These are phyloP conservation scores for Fraxinus cuspidata DNA, from an alignment of 257 asterid genomes.

Conservation along the genomic window DNA sequence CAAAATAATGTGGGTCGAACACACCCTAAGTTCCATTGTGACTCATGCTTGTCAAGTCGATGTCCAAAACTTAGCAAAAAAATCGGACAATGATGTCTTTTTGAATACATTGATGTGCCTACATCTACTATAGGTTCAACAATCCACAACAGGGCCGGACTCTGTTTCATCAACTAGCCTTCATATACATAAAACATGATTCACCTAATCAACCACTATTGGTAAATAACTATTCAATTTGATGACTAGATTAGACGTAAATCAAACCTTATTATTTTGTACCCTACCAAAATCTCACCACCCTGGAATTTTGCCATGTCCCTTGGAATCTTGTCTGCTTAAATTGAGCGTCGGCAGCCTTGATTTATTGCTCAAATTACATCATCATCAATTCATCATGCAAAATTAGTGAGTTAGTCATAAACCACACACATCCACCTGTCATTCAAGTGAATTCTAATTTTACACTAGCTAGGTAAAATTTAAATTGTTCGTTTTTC, in stretches of 20 bases:
- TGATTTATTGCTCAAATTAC: constrained; percentile 15
- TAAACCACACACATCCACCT: neutral
- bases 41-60: no score
- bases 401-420: neutral
- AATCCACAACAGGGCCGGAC: no score
- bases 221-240: constrained; percentile 3
- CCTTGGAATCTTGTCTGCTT: constrained; percentile 34
- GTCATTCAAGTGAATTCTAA: neutral
- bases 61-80: constrained; percentile 28
- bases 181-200: no score
- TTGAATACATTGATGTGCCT: no score
- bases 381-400: neutral
- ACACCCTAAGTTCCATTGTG: no score
- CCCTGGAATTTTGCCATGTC: constrained; percentile 36
- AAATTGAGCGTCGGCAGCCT: neutral
- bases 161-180: no score
- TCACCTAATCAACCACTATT: neutral
- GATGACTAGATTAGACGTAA: constrained; percentile 13
- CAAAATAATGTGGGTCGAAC: no score
- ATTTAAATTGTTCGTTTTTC: no score
- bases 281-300: constrained; percentile 1
- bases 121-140: no score
- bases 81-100: constrained; percentile 25
- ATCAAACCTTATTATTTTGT: constrained; percentile 21
- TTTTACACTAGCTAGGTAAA: neutral